A percentile compares a stretch with the other conserved stretches of the same genome.
These are phyloP conservation scores for Paecilomyces variotii DNA, from an alignment of 2,329 filamentous ascomycete species.

Conservation along the genomic window DNA sequence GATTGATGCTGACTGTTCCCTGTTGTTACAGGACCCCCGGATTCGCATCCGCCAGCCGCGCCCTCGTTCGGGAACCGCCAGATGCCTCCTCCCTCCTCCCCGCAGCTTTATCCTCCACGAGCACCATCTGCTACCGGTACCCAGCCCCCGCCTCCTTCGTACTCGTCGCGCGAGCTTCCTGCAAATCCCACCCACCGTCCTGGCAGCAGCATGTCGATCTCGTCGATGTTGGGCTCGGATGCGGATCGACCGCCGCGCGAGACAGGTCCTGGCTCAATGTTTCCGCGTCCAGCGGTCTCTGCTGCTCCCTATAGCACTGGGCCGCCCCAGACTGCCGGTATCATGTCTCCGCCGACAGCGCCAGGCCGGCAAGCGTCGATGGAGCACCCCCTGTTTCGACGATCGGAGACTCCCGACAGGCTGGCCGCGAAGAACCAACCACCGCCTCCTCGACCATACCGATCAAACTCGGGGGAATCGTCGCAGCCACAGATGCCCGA, in stretches of 20 bases:
- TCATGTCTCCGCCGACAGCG: slow-evolving; percentile 37
- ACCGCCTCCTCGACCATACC: slow-evolving; percentile 25
- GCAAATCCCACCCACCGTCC: slow-evolving; percentile 46
- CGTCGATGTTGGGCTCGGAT: slow-evolving; percentile 58
- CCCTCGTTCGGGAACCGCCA: slow-evolving; percentile 31
- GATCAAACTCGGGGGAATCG: slow-evolving; percentile 28
- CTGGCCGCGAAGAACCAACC: slow-evolving; percentile 43
- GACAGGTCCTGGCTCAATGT: slow-evolving; percentile 37
- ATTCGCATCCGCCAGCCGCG: slow-evolving; percentile 22
- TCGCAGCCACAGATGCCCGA: slow-evolving; percentile 18
- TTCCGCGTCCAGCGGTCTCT: slow-evolving; percentile 37
- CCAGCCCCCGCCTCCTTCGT: slow-evolving; percentile 30
- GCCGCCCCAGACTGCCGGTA: slow-evolving; percentile 24
- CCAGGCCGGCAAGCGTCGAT: slow-evolving; percentile 39
- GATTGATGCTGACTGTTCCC: slow-evolving; percentile 1
- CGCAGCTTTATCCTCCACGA: slow-evolving; percentile 39
- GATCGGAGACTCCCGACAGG: slow-evolving; percentile 68
- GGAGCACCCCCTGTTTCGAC: slow-evolving; percentile 56
- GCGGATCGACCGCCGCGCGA: slow-evolving; percentile 40
- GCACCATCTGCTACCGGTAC: slow-evolving; percentile 30
- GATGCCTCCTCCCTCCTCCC: slow-evolving; percentile 46
- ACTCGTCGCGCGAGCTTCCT: slow-evolving; percentile 48
- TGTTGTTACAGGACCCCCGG: slow-evolving; percentile 17
- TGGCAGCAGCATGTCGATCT: slow-evolving; percentile 64
- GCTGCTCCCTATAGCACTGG: slow-evolving; percentile 24